Base-by-base conservation (phyloP, 2,329 filamentous ascomycete species). In the Fonsecaea erecta region DNA sequence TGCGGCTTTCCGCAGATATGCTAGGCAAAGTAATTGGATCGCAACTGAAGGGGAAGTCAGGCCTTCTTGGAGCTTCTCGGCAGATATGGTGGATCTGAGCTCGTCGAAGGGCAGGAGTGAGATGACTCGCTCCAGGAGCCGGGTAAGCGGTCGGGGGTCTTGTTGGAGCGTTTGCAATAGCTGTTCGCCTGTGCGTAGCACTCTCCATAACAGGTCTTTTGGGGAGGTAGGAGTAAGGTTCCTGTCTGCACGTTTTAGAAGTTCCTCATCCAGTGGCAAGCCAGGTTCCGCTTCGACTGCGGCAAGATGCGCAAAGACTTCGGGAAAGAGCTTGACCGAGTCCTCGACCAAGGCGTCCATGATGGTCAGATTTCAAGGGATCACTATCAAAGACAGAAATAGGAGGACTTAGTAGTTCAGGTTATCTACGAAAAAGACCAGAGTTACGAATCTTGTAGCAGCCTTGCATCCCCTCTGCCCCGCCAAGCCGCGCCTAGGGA, bases 1-100 rank as follows among this genome's bases (percentile, higher is more conserved):
- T 8, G 82, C 79, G 2, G 86, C 86, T 71, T 88, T 88, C 37
- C 78, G 78, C 46, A 89, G 75, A 37, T 89, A 73, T 1, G 81
- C 80, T 8, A 89, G 76, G 56, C 84, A 83, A 24, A 88, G 76
- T 5, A 81, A 73, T 68, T 88, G 87, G 72, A 88, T 83, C 0
- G 85, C 82, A 75, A 71, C 79, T 71, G 68, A 84, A 54, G 76
- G 82, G 63, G 80, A 78, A 60, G 75, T 76, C 46, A 89, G 80
- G 3, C 85, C 87, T 40, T 82, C 80, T 57, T 82, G 77, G 63
- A 88, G 84, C 60, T 87, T 78, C 40, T 86, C 76, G 2, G 81
- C 75, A 40, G 81, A 80, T 12, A 83, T 75, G 48, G 84, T 72
- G 5, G 79, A 73, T 46, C 81, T 81, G 34, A 86, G 74, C 60